Percentiles rank a stretch among this genome's conserved stretches.
These are phyloP conservation scores for Biscogniauxia marginata DNA, from an alignment of 2,329 filamentous ascomycete species.

Conservation along the genomic window DNA sequence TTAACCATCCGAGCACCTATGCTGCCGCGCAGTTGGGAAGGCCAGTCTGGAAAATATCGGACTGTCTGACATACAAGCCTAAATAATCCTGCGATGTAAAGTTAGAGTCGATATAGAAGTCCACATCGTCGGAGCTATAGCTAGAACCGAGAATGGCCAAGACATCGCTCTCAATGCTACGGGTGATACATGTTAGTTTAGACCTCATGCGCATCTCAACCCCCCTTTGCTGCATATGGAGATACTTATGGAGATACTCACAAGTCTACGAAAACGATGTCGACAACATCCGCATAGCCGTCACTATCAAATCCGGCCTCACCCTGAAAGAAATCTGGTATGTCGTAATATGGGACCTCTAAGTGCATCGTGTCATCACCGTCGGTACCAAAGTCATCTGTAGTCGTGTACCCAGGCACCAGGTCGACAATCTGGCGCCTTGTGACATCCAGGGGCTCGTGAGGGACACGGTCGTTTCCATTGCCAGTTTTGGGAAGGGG, in stretches of 20 bases:
- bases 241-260: conserved; percentile 33
- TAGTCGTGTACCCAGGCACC: conserved; percentile 52
- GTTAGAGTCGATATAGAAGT: conserved; percentile 39
- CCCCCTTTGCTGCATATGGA: too few relatives aligned
- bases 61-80: conserved; percentile 37
- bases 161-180: conserved; percentile 39
- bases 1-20: conserved; percentile 6
- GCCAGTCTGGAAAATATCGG: conserved; percentile 35
- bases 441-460: conserved; percentile 37
- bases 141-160: conserved; percentile 36
- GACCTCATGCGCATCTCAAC: too few relatives aligned
- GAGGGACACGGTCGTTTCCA: conserved; percentile 6
- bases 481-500: conserved; percentile 10
- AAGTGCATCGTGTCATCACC: conserved; percentile 56
- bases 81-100: conserved; percentile 42
- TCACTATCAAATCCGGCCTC: conserved; percentile 46
- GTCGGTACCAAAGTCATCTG: conserved; percentile 55
- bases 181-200: background rate
- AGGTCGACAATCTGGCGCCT: conserved; percentile 48
- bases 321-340: conserved; percentile 51
- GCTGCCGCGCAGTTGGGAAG: conserved; percentile 35
- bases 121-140: conserved; percentile 36
- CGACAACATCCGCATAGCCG: conserved; percentile 45
- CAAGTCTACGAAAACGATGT: conserved; percentile 56
- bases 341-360: conserved; percentile 43